Evolutionary conservation across 129 eudicot genomes (phyloP).

Genomic region (Tagetes erecta): DNA sequence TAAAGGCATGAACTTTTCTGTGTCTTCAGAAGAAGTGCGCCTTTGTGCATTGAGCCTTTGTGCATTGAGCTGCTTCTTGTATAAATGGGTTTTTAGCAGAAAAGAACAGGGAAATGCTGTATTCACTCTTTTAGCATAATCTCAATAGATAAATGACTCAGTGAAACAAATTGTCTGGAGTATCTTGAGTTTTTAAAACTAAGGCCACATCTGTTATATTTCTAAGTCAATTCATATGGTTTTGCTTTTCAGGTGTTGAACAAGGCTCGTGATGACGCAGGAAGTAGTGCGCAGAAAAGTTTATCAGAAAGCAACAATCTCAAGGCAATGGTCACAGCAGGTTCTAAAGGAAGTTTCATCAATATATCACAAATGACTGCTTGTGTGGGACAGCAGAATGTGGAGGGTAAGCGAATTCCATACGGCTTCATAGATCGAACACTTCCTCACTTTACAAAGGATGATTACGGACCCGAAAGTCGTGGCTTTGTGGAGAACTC

Average conservation of each 20-base stretch:
- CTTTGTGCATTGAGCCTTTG: not conserved
- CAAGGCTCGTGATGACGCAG: slow-evolving; percentile 99
- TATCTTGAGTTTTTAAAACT: not conserved
- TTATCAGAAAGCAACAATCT: slow-evolving; percentile 95
- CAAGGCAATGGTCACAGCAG: slow-evolving; percentile 98
- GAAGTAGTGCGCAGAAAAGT: slow-evolving; percentile 94
- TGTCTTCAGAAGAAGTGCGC: not conserved
- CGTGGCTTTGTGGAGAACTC: slow-evolving; percentile 99
- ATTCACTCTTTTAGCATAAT: not conserved
- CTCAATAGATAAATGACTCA: not conserved
- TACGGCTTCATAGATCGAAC: slow-evolving; percentile 86
- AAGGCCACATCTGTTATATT: not conserved
- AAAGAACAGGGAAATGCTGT: not conserved
- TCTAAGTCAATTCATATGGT: slow-evolving; percentile 20
- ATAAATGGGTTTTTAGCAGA: not conserved
- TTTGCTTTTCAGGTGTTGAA: slow-evolving; percentile 66
- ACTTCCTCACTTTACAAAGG: slow-evolving; percentile 94
- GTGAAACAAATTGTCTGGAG: not conserved
- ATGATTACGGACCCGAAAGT: slow-evolving; percentile 92
- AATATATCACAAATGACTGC: slow-evolving; percentile 99
- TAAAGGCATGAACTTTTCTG: not conserved
- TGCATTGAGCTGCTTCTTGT: not conserved
- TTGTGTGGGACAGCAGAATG: slow-evolving; percentile 99
- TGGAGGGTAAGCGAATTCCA: slow-evolving; percentile 97
- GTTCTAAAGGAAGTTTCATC: slow-evolving; percentile 97